These are phyloP conservation scores for Simplicillium sp. DNA, from an alignment of 2,329 filamentous ascomycete genomes.

Conservation along the genomic window DNA sequence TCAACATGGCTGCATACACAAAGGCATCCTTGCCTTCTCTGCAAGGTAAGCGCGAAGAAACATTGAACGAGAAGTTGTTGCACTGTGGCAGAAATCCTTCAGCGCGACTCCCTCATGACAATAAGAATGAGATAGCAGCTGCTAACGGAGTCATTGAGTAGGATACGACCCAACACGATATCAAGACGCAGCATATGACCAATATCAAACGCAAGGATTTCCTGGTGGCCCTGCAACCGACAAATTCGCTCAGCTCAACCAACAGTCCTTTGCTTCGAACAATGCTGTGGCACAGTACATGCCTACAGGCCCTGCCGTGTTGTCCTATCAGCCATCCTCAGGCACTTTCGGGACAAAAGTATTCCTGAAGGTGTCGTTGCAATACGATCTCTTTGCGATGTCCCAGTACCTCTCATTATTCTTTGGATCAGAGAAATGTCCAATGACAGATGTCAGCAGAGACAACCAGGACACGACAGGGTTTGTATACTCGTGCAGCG, in stretches of 20 bases:
- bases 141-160: constrained; percentile 17
- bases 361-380: constrained; percentile 62
- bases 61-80: not conserved
- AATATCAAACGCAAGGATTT: constrained; percentile 39
- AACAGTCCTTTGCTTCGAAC: constrained; percentile 50
- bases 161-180: constrained; percentile 53
- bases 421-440: constrained; percentile 69
- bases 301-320: constrained; percentile 48
- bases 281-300: constrained; percentile 59
- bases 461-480: constrained; percentile 46
- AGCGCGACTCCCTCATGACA: not conserved
- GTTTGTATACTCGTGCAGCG: constrained; percentile 63
- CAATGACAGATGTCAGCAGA: constrained; percentile 50
- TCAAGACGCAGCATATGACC: constrained; percentile 45
- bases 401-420: constrained; percentile 55
- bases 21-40: constrained; percentile 69
- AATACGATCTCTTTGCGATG: constrained; percentile 59
- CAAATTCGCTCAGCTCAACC: constrained; percentile 42
- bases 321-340: constrained; percentile 59
- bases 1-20: constrained; percentile 48
- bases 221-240: constrained; percentile 31
- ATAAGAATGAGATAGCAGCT: constrained; percentile 16
- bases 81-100: too few relatives aligned
- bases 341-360: constrained; percentile 64
- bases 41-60: constrained; percentile 55